These are phyloP conservation scores for Alternaria sp. DNA, from an alignment of 2,329 filamentous ascomycete species.

Conservation along the genomic window DNA sequence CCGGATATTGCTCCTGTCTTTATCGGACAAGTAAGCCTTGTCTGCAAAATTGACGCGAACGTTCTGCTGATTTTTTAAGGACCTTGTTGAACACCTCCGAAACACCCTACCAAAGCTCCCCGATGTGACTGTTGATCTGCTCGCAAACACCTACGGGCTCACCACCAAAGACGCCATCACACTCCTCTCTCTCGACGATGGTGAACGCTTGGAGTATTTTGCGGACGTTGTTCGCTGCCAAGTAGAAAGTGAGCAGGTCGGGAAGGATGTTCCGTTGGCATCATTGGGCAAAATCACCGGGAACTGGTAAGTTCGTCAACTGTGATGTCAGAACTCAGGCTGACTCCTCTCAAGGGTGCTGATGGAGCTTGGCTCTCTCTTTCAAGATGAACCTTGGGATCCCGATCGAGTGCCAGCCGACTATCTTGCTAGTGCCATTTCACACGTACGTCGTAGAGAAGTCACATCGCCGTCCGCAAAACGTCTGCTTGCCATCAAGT, in stretches of 20 bases:
- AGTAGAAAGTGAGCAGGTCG: conserved; percentile 35
- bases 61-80: conserved; percentile 42
- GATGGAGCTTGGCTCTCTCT: conserved; percentile 61
- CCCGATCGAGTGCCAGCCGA: conserved; percentile 49
- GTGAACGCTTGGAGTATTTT: conserved; percentile 83
- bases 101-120: conserved; percentile 73
- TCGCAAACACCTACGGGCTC: conserved; percentile 72
- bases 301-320: conserved; percentile 60
- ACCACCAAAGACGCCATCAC: conserved; percentile 84
- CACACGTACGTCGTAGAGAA: conserved; percentile 51
- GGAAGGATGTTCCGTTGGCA: conserved; percentile 2
- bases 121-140: conserved; percentile 70
- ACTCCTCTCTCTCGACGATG: conserved; percentile 78
- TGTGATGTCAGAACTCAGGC: not conserved
- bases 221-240: conserved; percentile 65
- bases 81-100: conserved; percentile 71
- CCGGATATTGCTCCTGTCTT: conserved; percentile 84
- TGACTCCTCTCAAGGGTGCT: conserved; percentile 52
- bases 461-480: conserved; percentile 67
- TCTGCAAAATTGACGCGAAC: not conserved
- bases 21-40: conserved; percentile 63
- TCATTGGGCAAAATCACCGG: conserved; percentile 58
- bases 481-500: conserved; percentile 64
- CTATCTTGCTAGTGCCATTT: conserved; percentile 56
- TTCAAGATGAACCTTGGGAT: conserved; percentile 55